Evolutionary conservation across 306 rosid species (phyloP), one percentile per base, ranked within the genome.

Genomic region (Alnus rubra): DNA sequence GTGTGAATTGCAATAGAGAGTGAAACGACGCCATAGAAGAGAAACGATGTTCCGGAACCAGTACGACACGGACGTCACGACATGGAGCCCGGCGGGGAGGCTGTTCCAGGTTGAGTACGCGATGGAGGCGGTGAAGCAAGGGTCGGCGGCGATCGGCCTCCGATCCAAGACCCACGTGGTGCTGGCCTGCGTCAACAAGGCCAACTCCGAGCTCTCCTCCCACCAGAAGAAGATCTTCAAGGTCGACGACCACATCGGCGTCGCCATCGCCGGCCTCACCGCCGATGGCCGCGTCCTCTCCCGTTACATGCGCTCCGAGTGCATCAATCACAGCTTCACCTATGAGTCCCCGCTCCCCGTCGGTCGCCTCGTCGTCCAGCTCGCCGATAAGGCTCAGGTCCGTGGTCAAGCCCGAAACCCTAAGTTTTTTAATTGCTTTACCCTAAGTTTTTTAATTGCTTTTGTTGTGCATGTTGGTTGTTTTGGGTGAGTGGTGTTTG

Each of bases 161-260:
- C 94, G 98, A 93, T 95, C 99, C 28, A 93, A 91, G 75, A 84
- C 92, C 19, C 99, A 95, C 74, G 98, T 93, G 37, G 98, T 95
- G 10, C 74, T 95, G 47, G 98, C 99, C 0, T 91, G 98, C 52
- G 97, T 95, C 7, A 95, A 95, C 90, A 95, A 95, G 87, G 82
- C 97, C 5, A 93, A 95, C 71, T 91, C 98, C 12, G 97, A 95
- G 83, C 94, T 95, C 4, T 93, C 99, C 1, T 93, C 98, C 9
- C 96, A 95, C 81, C 97, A 95, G 97, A 95, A 93, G 97, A 95
- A 95, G 98, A 95, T 95, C 83, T 95, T 95, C 86, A 93, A 95
- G 91, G 98, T 95, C 18, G 99, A 93, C 28, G 94, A 95, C 80
- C 97, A 95, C 76, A 95, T 95, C 91, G 99, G 99, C 51, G 97